Evolutionary conservation across 768 basidiomycete species (phyloP).

Genomic region (Suillus fuscotomentosus): DNA sequence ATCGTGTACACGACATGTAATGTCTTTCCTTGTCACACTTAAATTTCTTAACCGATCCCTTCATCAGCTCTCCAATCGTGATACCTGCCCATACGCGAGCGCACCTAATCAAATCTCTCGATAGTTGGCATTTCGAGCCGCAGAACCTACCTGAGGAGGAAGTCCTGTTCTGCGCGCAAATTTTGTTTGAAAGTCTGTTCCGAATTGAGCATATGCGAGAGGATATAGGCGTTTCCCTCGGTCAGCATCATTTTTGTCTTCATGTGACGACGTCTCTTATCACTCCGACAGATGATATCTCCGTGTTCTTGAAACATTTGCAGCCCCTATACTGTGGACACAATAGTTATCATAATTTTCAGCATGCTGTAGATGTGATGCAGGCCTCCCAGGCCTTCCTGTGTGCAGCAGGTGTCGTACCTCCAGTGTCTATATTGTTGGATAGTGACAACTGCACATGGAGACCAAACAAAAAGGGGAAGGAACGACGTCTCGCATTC

Average conservation of each 20-base stretch:
- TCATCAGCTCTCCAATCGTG: conserved; percentile 45
- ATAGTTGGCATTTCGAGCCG: conserved; percentile 90
- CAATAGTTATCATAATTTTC: conserved; percentile 97
- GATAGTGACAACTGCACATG: conserved; percentile 36
- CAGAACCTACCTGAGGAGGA: conserved; percentile 81
- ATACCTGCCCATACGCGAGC: conserved; percentile 49
- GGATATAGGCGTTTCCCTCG: conserved; percentile 53
- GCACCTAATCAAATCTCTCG: conserved; percentile 65
- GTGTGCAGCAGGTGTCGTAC: conserved; percentile 74
- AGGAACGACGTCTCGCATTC: conserved; percentile 34
- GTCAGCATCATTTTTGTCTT: conserved; percentile 41
- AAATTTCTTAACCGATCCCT: conserved; percentile 13
- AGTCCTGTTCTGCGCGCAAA: conserved; percentile 72
- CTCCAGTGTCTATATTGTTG: conserved; percentile 67
- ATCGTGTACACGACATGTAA: conserved; percentile 34
- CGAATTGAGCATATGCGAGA: conserved; percentile 73
- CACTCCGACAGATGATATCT: conserved; percentile 59
- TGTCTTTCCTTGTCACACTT: not conserved
- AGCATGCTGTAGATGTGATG: conserved; percentile 94
- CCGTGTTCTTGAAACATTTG: conserved; percentile 81
- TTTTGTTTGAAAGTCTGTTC: conserved; percentile 86
- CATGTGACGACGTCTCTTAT: conserved; percentile 16
- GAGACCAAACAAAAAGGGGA: conserved; percentile 43
- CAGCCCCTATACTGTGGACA: conserved; percentile 86
- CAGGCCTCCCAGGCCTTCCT: conserved; percentile 91